Conservation (phyloP, 2,329 filamentous ascomycete species). For the Aspergillus eucalypticola region DNA sequence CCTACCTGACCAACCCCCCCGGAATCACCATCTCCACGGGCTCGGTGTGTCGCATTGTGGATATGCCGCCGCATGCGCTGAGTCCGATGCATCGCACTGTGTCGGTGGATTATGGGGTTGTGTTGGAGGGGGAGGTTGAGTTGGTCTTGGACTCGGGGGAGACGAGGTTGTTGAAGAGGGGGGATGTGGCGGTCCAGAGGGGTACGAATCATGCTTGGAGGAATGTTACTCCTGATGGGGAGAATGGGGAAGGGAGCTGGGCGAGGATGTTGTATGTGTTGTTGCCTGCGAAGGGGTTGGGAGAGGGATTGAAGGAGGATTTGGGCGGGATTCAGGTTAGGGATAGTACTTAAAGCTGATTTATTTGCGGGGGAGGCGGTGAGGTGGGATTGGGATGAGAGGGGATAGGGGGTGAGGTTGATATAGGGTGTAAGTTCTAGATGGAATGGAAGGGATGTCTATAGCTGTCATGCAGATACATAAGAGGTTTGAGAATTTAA, state of each 20-base stretch:
- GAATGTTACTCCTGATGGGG: slow-evolving; percentile 31
- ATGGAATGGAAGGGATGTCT: no score
- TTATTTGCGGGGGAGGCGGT: no score
- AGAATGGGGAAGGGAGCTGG: slow-evolving; percentile 21
- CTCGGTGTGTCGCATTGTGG: slow-evolving; percentile 43
- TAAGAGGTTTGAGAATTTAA: no score
- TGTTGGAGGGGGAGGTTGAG: slow-evolving; percentile 54
- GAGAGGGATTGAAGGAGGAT: slow-evolving; percentile 18
- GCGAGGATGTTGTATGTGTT: slow-evolving; percentile 33
- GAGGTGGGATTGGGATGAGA: no score
- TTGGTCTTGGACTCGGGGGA: slow-evolving; percentile 53
- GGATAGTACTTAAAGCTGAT: slow-evolving; percentile 27
- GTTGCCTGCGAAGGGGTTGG: slow-evolving; percentile 25
- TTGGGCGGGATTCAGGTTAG: slow-evolving; percentile 18
- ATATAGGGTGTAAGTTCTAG: neutral
- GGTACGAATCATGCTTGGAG: slow-evolving; percentile 42
- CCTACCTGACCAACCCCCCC: slow-evolving; percentile 47
- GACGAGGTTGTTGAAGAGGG: slow-evolving; percentile 46
- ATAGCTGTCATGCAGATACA: no score
- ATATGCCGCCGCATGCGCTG: slow-evolving; percentile 45
- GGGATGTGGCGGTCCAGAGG: slow-evolving; percentile 57
- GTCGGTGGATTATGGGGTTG: slow-evolving; percentile 54
- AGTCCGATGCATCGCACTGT: slow-evolving; percentile 54
- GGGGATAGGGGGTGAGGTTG: neutral
- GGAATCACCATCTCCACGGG: slow-evolving; percentile 53